Conservation (phyloP, 257 asterid species). For the Anisodus tanguticus region DNA sequence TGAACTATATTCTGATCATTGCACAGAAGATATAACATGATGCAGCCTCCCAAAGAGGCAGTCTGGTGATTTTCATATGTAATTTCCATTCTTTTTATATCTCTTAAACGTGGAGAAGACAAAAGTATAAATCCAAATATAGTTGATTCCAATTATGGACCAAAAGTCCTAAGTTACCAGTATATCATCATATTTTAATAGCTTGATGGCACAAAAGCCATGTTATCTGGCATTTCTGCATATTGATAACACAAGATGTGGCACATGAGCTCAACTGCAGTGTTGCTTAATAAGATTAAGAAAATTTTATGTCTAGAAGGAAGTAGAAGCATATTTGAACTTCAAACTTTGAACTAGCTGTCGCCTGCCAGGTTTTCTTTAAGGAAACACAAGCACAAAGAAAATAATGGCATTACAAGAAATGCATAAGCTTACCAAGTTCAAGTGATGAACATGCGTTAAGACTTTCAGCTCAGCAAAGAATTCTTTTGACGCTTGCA, state of each 20-base stretch:
- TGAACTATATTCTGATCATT: slow-evolving; percentile 2
- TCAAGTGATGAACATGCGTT: slow-evolving; percentile 87
- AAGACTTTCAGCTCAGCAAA: slow-evolving; percentile 77
- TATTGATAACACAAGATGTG: background rate
- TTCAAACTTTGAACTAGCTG: background rate
- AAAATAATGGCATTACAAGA: background rate
- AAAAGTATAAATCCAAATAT: background rate
- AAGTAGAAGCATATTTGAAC: background rate
- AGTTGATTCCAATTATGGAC: background rate
- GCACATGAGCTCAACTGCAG: background rate
- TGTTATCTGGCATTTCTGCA: background rate
- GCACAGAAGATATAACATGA: background rate
- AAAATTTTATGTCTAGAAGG: background rate
- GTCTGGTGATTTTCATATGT: background rate
- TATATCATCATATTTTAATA: too few relatives aligned
- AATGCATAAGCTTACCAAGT: slow-evolving; percentile 57
- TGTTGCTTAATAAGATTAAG: background rate
- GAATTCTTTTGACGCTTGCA: slow-evolving; percentile 91
- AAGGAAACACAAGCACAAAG: background rate
- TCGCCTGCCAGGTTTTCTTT: slow-evolving; percentile 64
- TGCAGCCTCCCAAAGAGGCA: slow-evolving; percentile 29
- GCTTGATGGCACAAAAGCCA: background rate
- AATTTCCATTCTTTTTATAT: background rate
- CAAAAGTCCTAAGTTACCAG: background rate
- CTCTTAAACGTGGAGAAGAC: background rate